phyloP scores from a whole-genome alignment of 192 early-diverging fungal genomes.

The Coemansia sp. region DNA sequence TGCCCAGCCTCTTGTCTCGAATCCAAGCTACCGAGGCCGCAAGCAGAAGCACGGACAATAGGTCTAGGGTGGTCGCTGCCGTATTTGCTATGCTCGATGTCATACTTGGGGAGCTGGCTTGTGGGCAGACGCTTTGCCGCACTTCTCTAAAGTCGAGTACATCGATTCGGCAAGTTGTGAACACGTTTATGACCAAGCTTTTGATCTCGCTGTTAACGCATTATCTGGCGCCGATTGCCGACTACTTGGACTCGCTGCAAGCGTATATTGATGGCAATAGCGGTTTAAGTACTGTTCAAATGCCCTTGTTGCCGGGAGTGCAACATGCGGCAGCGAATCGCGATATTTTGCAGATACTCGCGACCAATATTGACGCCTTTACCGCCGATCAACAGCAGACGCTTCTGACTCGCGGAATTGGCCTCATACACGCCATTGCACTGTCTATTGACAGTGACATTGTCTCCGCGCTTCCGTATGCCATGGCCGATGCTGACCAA shows the following conservation, averaged over 20 bases:
- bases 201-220: slow-evolving; percentile 17
- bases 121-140: not conserved
- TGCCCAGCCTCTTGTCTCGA: slow-evolving; percentile 24
- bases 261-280: not conserved
- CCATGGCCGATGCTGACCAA: not conserved
- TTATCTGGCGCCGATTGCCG: not conserved
- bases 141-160: slow-evolving; percentile 11
- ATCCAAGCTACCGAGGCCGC: not conserved
- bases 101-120: slow-evolving; percentile 27
- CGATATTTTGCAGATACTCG: slow-evolving; percentile 25
- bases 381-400: slow-evolving; percentile 22
- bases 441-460: slow-evolving; percentile 31
- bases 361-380: slow-evolving; percentile 23
- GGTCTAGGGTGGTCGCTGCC: not conserved
- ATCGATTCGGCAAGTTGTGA: slow-evolving; percentile 10
- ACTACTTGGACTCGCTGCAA: slow-evolving; percentile 19
- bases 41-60: not conserved
- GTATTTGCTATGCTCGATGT: slow-evolving; percentile 31
- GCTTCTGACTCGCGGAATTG: slow-evolving; percentile 10
- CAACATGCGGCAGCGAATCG: slow-evolving; percentile 13
- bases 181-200: slow-evolving; percentile 21
- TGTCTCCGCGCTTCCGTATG: slow-evolving; percentile 15
- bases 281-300: not conserved
- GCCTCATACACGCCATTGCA: slow-evolving; percentile 25
- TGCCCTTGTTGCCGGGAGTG: slow-evolving; percentile 26